Base-by-base conservation (phyloP, 2,329 filamentous ascomycete species). In the Colletotrichum orbiculare region DNA sequence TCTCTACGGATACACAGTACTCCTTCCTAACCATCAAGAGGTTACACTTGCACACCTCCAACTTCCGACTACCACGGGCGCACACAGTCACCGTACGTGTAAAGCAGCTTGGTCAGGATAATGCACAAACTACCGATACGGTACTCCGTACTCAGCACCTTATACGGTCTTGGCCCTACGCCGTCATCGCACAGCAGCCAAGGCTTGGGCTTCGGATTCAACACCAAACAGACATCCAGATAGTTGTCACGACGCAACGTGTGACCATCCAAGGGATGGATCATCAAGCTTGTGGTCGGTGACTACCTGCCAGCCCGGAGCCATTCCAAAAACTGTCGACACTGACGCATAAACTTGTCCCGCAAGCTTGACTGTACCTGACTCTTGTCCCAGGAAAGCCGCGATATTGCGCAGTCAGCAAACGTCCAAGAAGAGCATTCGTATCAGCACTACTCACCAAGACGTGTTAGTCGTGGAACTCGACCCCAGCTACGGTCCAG, bases 111-210 rank as follows among this genome's bases (percentile, higher is more conserved):
- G 25, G 25, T 25, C 25, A 4, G 25, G 25, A 25, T 25, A 25
- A 25, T 25, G 25, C 25, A 25, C 25, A 5, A 25, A 25, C 25
- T 25, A 5, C 25, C 25, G 25, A 25, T 25, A 25, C 4, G 25
- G 25, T 43, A 41, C 17, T 34, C 52, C 43, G 17, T 38, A 46
- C 34, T 39, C 43, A 35, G 47, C 47, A 25, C 45, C 15, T 47
- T 25, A 13, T 25, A 8, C 13, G 15, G 13, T 25, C 48, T 13
- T 15, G 45, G 38, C 33, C 43, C 17, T 13, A 34, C 17, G 13
- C 45, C 49, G 43, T 46, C 45, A 54, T 64, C 33, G 17, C 41
- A 49, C 61, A 54, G 34, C 61, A 60, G 39, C 45, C 34, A 38
- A 46, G 61, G 56, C 38, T 60, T 46, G 42, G 35, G 33, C 33